phyloP scores from a whole-genome alignment of 2,329 filamentous ascomycete species.

The Paecilomyces sp. region DNA sequence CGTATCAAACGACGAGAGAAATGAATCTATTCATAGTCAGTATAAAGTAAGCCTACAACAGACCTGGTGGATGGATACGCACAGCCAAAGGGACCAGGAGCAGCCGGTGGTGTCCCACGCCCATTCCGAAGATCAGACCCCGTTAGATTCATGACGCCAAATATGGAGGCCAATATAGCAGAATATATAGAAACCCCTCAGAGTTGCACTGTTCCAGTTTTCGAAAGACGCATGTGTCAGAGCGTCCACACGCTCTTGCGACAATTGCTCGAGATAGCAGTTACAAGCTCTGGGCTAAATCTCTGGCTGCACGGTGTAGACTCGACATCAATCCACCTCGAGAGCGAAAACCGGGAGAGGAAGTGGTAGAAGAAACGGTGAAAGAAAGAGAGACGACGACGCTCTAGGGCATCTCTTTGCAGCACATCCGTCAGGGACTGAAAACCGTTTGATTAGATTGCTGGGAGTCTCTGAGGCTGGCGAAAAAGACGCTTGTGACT shows the following conservation, averaged over 20 bases:
- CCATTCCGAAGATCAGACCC: constrained; percentile 21
- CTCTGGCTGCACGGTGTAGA: neutral
- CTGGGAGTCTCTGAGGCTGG: neutral
- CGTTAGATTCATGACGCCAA: constrained; percentile 25
- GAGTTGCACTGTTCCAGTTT: neutral
- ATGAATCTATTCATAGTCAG: constrained; percentile 19
- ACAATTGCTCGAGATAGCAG: neutral
- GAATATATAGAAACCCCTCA: neutral
- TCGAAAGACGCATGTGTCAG: neutral
- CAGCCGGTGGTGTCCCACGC: constrained; percentile 47
- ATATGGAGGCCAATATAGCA: neutral
- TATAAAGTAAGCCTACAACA: constrained; percentile 1
- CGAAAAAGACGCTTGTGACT: neutral
- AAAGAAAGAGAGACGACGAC: neutral
- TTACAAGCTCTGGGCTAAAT: neutral
- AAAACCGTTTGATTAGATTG: neutral
- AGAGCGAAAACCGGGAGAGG: neutral
- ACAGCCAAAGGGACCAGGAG: constrained; percentile 62
- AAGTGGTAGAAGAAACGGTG: neutral
- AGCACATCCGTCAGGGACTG: neutral
- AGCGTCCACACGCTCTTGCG: neutral
- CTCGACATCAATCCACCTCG: neutral
- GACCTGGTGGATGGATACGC: constrained; percentile 29
- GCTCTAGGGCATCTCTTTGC: neutral
- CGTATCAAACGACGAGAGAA: constrained; percentile 27